Percentiles rank a stretch among this genome's conserved stretches.
Evolutionary conservation across 371 early-diverging fungal species (phyloP).

Genomic region (Apophysomyces ossiformis): DNA sequence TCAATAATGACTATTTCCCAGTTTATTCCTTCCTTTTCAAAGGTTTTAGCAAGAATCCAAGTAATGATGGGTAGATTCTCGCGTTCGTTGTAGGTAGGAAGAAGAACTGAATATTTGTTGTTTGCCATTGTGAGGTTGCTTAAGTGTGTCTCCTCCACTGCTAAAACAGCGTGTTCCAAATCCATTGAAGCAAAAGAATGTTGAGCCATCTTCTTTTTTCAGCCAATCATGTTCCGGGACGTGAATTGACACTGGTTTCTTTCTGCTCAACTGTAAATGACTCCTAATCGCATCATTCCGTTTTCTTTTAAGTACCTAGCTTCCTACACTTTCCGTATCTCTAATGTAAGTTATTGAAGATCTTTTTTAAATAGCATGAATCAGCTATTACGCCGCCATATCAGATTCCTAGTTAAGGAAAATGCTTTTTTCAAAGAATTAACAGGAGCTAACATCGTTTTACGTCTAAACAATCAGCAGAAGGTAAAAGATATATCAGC

Average conservation of each 20-base stretch:
- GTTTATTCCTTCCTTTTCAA: constrained; percentile 81
- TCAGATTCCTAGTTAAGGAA: no score
- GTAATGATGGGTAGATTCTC: constrained; percentile 96
- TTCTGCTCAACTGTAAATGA: no score
- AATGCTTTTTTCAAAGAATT: no score
- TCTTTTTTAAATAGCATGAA: no score
- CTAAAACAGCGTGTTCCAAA: constrained; percentile 37
- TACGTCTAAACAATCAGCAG: no score
- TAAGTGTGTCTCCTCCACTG: constrained; percentile 32
- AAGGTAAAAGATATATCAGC: no score
- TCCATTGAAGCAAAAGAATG: neutral
- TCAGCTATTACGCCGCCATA: no score
- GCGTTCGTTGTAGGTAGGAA: constrained; percentile 99
- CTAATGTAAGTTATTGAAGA: no score
- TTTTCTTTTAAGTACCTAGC: no score
- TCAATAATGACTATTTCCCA: constrained; percentile 99
- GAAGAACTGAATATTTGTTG: constrained; percentile 86
- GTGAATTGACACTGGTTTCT: neutral
- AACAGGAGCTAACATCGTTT: no score
- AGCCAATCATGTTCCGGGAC: neutral
- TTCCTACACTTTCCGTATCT: no score
- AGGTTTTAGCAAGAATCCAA: constrained; percentile 88
- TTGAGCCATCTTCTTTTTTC: neutral
- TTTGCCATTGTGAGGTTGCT: constrained; percentile 30
- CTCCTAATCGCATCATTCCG: no score